phyloP scores from a whole-genome alignment of 2,329 filamentous ascomycete genomes.

The Trichoderma breve region DNA sequence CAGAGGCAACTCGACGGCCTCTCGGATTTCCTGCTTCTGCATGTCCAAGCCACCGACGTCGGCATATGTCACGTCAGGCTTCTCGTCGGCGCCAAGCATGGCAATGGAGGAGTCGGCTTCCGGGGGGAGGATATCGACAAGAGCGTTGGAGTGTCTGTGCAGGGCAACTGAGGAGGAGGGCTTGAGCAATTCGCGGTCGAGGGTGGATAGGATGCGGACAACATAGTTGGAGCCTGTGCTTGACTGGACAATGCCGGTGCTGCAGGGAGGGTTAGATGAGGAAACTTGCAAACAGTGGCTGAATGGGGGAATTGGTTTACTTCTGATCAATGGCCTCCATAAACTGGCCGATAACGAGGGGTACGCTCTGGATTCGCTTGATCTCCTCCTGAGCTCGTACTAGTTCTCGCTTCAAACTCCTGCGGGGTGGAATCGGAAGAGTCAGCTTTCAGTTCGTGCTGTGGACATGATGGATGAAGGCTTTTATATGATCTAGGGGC shows the following conservation, averaged over 20 bases:
- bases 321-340: slow-evolving; percentile 99
- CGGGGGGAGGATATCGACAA: slow-evolving; percentile 97
- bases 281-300: neutral
- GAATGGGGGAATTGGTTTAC: slow-evolving; percentile 45
- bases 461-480: neutral
- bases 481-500: neutral
- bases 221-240: slow-evolving; percentile 99
- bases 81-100: slow-evolving; percentile 95
- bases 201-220: slow-evolving; percentile 94
- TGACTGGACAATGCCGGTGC: slow-evolving; percentile 97
- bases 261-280: slow-evolving; percentile 37
- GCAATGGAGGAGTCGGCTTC: slow-evolving; percentile 98
- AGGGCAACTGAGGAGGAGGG: slow-evolving; percentile 96
- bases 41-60: slow-evolving; percentile 98
- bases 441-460: neutral
- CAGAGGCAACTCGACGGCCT: slow-evolving; percentile 93
- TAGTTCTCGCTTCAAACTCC: slow-evolving; percentile 94
- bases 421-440: slow-evolving; percentile 36
- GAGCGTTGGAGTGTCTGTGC: slow-evolving; percentile 95
- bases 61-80: slow-evolving; percentile 96
- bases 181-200: slow-evolving; percentile 97
- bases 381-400: slow-evolving; percentile 98
- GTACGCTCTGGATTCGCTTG: slow-evolving; percentile 98
- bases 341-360: slow-evolving; percentile 96
- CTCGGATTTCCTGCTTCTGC: slow-evolving; percentile 99